These are phyloP conservation scores for Capsicum chinense DNA, from an alignment of 257 asterid species.

Conservation along the genomic window DNA sequence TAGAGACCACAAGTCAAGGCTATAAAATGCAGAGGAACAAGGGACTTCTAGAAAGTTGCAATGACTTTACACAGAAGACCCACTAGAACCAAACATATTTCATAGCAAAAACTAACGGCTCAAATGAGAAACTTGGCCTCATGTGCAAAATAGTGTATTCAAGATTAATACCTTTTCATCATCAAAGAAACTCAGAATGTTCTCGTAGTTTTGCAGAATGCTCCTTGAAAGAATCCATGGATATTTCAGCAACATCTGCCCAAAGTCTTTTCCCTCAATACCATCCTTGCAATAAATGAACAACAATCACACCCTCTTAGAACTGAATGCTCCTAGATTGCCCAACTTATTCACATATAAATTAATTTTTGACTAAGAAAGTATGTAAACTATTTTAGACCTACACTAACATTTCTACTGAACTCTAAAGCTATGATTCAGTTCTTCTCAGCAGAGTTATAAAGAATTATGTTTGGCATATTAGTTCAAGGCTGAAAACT, in stretches of 20 bases:
- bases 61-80: conserved; percentile 12
- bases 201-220: conserved; percentile 64
- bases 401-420: conserved; percentile 9
- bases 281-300: conserved; percentile 58
- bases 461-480: not conserved
- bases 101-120: conserved; percentile 16
- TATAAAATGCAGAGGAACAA: conserved; percentile 5
- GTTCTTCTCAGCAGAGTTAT: not conserved
- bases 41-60: conserved; percentile 17
- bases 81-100: not conserved
- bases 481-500: conserved; percentile 25
- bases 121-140: conserved; percentile 24
- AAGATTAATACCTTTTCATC: conserved; percentile 65
- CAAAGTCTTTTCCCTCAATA: conserved; percentile 48
- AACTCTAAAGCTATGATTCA: conserved; percentile 1
- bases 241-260: conserved; percentile 76
- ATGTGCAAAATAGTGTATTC: not conserved
- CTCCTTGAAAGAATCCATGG: conserved; percentile 92
- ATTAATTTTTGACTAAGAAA: conserved; percentile 12
- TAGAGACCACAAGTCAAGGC: conserved; percentile 21
- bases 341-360: conserved; percentile 10
- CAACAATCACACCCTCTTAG: conserved; percentile 14
- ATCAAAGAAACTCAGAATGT: conserved; percentile 60
- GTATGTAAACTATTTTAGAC: conserved; percentile 1
- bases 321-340: conserved; percentile 22